Conservation (phyloP, 805 yeast species). For the Candida saitoana region DNA sequence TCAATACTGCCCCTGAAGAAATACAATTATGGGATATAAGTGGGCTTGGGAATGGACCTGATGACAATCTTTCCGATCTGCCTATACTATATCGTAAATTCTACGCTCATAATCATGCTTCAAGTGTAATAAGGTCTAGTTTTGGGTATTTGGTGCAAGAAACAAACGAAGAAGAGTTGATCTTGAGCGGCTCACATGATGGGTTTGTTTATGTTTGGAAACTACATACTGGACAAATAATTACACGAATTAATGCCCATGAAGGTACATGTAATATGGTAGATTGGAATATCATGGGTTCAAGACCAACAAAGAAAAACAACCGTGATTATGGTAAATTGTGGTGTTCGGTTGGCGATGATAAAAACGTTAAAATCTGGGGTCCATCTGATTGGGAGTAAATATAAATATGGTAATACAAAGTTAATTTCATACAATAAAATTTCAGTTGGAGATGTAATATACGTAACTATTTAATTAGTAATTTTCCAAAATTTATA, state of each 20-base stretch:
- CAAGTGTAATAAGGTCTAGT: conserved; percentile 68
- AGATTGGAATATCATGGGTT: conserved; percentile 52
- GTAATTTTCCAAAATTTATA: neutral
- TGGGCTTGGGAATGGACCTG: conserved; percentile 15
- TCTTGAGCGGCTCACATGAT: conserved; percentile 82
- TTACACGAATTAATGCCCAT: conserved; percentile 62
- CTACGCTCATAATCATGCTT: conserved; percentile 68
- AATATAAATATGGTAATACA: too few species aligned
- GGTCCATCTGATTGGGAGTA: conserved; percentile 24
- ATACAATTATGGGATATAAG: conserved; percentile 76
- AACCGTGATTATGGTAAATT: conserved; percentile 39
- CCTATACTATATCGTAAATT: conserved; percentile 58
- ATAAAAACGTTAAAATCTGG: conserved; percentile 67
- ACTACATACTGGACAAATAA: conserved; percentile 60
- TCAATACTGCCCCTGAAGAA: conserved; percentile 71
- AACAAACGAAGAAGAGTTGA: conserved; percentile 51
- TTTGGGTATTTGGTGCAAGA: conserved; percentile 55
- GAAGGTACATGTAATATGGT: conserved; percentile 69
- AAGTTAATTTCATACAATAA: too few species aligned
- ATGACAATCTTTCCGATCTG: conserved; percentile 18
- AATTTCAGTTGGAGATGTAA: neutral
- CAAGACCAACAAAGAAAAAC: conserved; percentile 12
- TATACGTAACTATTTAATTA: neutral
- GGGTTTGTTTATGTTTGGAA: conserved; percentile 78
- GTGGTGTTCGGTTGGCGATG: conserved; percentile 88